Evolutionary conservation across 2,329 filamentous ascomycete genomes (phyloP).

Genomic region (Xylariomycetidae sp.): DNA sequence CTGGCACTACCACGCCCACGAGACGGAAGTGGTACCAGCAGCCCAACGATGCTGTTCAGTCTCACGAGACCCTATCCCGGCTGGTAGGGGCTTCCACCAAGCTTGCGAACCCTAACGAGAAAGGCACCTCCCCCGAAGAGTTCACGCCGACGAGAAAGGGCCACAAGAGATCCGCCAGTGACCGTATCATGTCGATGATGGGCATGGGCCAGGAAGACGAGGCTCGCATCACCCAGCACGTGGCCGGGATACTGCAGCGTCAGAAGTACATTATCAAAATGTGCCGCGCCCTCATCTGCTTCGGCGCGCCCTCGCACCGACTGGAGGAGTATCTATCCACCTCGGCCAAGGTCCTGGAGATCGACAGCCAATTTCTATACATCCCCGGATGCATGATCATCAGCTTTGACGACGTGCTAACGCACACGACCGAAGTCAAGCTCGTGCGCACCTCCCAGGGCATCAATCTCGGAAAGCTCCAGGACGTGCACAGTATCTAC

Average conservation of each 20-base stretch:
- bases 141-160: constrained; percentile 18
- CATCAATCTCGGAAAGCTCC: constrained; percentile 64
- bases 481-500: constrained; percentile 69
- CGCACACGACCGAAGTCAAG: constrained; percentile 76
- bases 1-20: constrained; percentile 32
- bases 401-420: constrained; percentile 68
- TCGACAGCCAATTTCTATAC: constrained; percentile 82
- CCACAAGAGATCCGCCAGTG: constrained; percentile 28
- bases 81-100: constrained; percentile 27
- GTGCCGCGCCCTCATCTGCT: constrained; percentile 78
- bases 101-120: constrained; percentile 15
- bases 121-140: constrained; percentile 11
- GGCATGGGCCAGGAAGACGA: constrained; percentile 32
- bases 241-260: constrained; percentile 64
- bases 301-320: constrained; percentile 81
- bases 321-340: constrained; percentile 86
- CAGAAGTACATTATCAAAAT: constrained; percentile 77
- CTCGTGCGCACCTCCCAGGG: constrained; percentile 62
- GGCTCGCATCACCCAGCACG: constrained; percentile 36
- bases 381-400: constrained; percentile 89
- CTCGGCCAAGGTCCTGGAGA: constrained; percentile 77
- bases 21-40: constrained; percentile 37
- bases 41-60: constrained; percentile 24
- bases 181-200: constrained; percentile 25
- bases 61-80: constrained; percentile 36